Percentiles rank a stretch among this genome's conserved stretches.
These are phyloP conservation scores for Verticillium albo-atrum DNA, from an alignment of 2,329 filamentous ascomycete species.

Conservation along the genomic window DNA sequence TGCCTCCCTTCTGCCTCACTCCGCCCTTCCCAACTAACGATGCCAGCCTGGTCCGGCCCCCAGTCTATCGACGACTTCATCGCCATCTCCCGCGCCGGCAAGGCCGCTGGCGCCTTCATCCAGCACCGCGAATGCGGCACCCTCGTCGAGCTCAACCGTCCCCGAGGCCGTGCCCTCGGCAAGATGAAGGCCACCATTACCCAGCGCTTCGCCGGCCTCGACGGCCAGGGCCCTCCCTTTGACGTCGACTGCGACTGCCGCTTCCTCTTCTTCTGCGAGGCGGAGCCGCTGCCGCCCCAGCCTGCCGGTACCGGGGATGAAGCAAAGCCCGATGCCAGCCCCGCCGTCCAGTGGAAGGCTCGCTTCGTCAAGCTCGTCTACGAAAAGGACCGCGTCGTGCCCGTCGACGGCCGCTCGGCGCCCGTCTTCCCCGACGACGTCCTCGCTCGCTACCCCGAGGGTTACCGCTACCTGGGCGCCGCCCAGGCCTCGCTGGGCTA, in stretches of 20 bases:
- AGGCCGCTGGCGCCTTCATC: conserved; percentile 48
- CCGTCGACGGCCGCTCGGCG: conserved; percentile 34
- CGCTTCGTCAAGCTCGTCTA: conserved; percentile 44
- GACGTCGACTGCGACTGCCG: conserved; percentile 48
- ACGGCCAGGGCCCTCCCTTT: conserved; percentile 27
- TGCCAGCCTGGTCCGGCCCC: conserved; percentile 38
- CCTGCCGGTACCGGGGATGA: too few relatives aligned
- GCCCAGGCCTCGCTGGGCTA: conserved; percentile 42
- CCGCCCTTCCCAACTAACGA: neutral
- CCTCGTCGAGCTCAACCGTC: conserved; percentile 35
- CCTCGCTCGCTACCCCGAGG: conserved; percentile 34
- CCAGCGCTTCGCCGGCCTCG: conserved; percentile 35
- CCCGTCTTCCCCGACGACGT: conserved; percentile 32
- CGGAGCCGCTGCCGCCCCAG: too few relatives aligned
- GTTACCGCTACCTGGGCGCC: conserved; percentile 41
- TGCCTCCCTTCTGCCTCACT: neutral
- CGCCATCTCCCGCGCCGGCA: conserved; percentile 42
- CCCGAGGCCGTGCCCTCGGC: conserved; percentile 36
- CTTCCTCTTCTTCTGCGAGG: conserved; percentile 43
- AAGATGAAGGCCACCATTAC: conserved; percentile 53
- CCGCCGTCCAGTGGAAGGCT: too few relatives aligned
- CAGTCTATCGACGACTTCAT: conserved; percentile 35
- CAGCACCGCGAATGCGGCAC: conserved; percentile 52
- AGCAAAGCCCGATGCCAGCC: too few relatives aligned
- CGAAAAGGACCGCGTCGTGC: conserved; percentile 45